These are phyloP conservation scores for Panicum hallii DNA, from an alignment of 202 grass and related monocot species.

Conservation along the genomic window DNA sequence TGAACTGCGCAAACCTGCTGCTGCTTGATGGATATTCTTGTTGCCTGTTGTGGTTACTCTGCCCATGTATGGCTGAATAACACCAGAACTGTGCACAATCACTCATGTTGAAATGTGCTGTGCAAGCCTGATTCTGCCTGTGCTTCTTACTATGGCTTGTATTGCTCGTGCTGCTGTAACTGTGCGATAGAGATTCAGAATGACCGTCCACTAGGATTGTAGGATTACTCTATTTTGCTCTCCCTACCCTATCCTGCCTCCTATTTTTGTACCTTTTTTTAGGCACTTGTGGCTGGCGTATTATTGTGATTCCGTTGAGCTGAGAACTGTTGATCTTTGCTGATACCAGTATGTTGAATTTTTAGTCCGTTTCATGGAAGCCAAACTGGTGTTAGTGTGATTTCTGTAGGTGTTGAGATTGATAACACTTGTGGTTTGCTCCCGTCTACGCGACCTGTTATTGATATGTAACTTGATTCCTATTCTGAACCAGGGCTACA, in stretches of 20 bases:
- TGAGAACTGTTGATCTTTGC: background rate
- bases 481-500: too few species aligned
- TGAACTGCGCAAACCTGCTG: conserved; percentile 71
- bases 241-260: background rate
- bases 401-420: background rate
- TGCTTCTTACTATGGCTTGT: conserved; percentile 11
- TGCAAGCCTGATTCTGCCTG: conserved; percentile 44
- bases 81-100: conserved; percentile 14
- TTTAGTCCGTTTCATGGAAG: background rate
- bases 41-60: conserved; percentile 32
- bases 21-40: conserved; percentile 36
- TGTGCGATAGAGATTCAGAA: conserved; percentile 15
- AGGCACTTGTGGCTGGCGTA: background rate
- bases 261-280: conserved; percentile 37
- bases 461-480: too few species aligned
- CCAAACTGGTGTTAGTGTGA: background rate
- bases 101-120: conserved; percentile 41
- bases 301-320: conserved; percentile 6
- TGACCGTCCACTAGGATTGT: conserved; percentile 27
- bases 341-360: background rate
- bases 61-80: conserved; percentile 24
- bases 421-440: too few species aligned
- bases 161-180: conserved; percentile 40
- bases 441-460: too few species aligned
- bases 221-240: conserved; percentile 24